phyloP scores from a whole-genome alignment of 192 early-diverging fungal species.

The Backusella sp. region DNA sequence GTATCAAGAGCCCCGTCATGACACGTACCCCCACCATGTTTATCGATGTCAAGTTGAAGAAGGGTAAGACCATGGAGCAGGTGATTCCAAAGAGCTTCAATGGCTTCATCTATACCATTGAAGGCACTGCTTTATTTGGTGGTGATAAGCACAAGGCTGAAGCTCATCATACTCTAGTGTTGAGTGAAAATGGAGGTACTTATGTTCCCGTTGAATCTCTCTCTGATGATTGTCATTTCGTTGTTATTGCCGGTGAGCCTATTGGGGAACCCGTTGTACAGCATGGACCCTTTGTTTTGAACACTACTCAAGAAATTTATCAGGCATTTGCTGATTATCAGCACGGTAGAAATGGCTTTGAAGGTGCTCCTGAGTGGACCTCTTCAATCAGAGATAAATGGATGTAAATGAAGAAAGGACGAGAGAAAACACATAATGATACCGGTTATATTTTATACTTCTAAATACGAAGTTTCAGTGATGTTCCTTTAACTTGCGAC shows the following conservation, averaged over 20 bases:
- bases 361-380: slow-evolving; percentile 55
- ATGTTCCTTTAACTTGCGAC: not conserved
- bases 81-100: slow-evolving; percentile 52
- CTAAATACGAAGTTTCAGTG: not conserved
- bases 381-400: slow-evolving; percentile 39
- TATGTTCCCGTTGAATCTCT: slow-evolving; percentile 36
- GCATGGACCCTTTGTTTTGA: slow-evolving; percentile 69
- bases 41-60: slow-evolving; percentile 69
- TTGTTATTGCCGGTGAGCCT: slow-evolving; percentile 37
- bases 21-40: slow-evolving; percentile 82
- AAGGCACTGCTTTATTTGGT: slow-evolving; percentile 56
- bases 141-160: slow-evolving; percentile 32
- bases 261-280: slow-evolving; percentile 58
- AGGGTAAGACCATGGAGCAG: slow-evolving; percentile 54
- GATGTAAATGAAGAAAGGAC: not conserved
- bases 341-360: slow-evolving; percentile 65
- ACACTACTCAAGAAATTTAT: slow-evolving; percentile 45
- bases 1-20: slow-evolving; percentile 62
- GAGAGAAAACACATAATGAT: not conserved
- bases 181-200: slow-evolving; percentile 37
- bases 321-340: slow-evolving; percentile 60
- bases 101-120: slow-evolving; percentile 64
- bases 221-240: slow-evolving; percentile 32
- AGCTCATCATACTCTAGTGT: slow-evolving; percentile 47
- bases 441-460: not conserved